These are phyloP conservation scores for Hymenoscyphus albidus DNA, from an alignment of 2,329 filamentous ascomycete species.

Conservation along the genomic window DNA sequence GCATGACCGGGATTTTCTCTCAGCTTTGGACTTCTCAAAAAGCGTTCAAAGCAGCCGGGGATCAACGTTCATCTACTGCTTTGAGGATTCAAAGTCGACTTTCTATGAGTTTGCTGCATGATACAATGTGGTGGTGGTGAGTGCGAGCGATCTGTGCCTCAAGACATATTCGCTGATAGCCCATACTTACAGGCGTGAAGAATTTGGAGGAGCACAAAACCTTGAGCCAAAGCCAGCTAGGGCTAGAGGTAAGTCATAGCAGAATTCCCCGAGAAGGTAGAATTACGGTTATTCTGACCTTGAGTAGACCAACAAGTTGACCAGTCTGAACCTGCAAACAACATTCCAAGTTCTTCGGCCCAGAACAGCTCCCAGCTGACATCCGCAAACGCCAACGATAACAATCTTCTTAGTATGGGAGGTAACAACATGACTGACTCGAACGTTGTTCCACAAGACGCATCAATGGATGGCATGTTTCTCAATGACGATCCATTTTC, in stretches of 20 bases:
- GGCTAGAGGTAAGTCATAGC: not conserved
- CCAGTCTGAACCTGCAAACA: not conserved
- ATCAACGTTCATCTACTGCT: conserved; percentile 1
- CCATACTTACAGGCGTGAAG: conserved; percentile 10
- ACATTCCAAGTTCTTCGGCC: not conserved
- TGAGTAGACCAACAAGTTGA: conserved; percentile 9
- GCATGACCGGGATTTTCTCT: conserved; percentile 16
- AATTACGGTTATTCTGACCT: not conserved
- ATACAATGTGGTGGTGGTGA: conserved; percentile 18
- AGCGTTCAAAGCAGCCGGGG: conserved; percentile 9
- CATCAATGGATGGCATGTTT: conserved; percentile 9
- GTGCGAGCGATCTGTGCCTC: not conserved
- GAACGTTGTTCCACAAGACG: conserved; percentile 3
- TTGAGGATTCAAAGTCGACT: conserved; percentile 16
- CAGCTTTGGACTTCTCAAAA: conserved; percentile 15
- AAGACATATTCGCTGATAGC: not conserved
- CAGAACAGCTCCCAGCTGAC: not conserved
- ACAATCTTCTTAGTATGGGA: not conserved
- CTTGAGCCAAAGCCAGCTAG: conserved; percentile 9
- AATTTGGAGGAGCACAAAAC: conserved; percentile 14
- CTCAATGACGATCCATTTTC: conserved; percentile 12
- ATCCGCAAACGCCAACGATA: not conserved
- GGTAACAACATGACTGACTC: not conserved
- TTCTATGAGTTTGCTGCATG: conserved; percentile 17
- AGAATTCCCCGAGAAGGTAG: not conserved